These are phyloP conservation scores for Diaporthe batatas DNA, from an alignment of 2,329 filamentous ascomycete species.

Conservation along the genomic window DNA sequence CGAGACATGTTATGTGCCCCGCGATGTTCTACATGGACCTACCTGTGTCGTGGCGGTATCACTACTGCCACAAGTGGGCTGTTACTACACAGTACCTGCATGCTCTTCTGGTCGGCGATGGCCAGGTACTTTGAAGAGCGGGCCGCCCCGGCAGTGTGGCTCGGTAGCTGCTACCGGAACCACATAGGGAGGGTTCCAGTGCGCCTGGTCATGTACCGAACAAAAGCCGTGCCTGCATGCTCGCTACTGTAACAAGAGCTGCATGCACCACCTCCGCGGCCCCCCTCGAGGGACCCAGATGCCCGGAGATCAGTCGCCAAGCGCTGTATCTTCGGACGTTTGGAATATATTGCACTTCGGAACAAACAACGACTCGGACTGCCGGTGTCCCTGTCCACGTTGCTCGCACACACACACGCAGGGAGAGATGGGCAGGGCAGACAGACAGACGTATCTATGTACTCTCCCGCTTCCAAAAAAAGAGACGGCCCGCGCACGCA, in stretches of 20 bases:
- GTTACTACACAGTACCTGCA: background rate
- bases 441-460: background rate
- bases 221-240: constrained; percentile 24
- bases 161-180: constrained; percentile 42
- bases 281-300: constrained; percentile 29
- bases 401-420: background rate
- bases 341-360: constrained; percentile 28
- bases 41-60: background rate
- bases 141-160: constrained; percentile 41
- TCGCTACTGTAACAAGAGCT: constrained; percentile 23
- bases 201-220: constrained; percentile 20
- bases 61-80: constrained; percentile 1
- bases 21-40: constrained; percentile 1
- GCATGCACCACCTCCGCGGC: constrained; percentile 15
- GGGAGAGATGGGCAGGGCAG: background rate
- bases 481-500: constrained; percentile 14
- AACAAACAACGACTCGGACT: constrained; percentile 9
- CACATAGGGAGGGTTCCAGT: constrained; percentile 3
- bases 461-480: constrained; percentile 32
- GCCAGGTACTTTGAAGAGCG: constrained; percentile 34
- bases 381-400: constrained; percentile 10
- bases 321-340: constrained; percentile 24
- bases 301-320: constrained; percentile 23
- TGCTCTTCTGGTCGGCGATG: constrained; percentile 11
- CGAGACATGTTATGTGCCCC: background rate